These are phyloP conservation scores for Amauroascus niger DNA, from an alignment of 2,329 filamentous ascomycete genomes.

Conservation along the genomic window DNA sequence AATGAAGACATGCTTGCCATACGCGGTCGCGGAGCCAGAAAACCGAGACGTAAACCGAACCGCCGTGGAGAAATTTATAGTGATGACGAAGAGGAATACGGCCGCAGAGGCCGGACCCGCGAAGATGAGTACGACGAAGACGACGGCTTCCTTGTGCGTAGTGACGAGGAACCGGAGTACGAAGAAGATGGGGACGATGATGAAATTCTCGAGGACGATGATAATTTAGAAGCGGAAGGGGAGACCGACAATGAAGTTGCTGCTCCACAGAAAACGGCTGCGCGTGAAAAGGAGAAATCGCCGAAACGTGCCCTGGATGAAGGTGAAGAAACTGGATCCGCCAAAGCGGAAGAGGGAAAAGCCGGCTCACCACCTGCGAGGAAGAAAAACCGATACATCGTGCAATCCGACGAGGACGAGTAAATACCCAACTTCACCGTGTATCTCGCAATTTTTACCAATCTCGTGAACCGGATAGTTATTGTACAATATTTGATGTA, in stretches of 20 bases:
- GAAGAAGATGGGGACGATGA: slow-evolving; percentile 36
- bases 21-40: slow-evolving; percentile 27
- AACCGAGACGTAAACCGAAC: slow-evolving; percentile 32
- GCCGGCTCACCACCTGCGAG: slow-evolving; percentile 31
- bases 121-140: slow-evolving; percentile 77
- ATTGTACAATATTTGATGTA: neutral
- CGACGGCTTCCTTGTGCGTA: slow-evolving; percentile 60
- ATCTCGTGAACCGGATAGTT: neutral
- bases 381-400: slow-evolving; percentile 41
- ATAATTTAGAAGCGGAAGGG: slow-evolving; percentile 39
- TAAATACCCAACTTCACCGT: neutral
- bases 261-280: slow-evolving; percentile 19
- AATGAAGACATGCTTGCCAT: slow-evolving; percentile 44
- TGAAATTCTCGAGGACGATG: slow-evolving; percentile 35
- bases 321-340: slow-evolving; percentile 16
- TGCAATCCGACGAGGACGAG: slow-evolving; percentile 40
- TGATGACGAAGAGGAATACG: slow-evolving; percentile 42
- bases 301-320: slow-evolving; percentile 17
- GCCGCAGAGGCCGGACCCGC: slow-evolving; percentile 43
- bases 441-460: neutral
- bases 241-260: slow-evolving; percentile 30
- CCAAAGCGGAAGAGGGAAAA: slow-evolving; percentile 17
- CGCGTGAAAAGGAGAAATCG: slow-evolving; percentile 23
- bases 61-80: slow-evolving; percentile 42
- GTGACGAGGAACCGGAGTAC: slow-evolving; percentile 41